Base-by-base conservation (phyloP, 306 rosid genomes). In the Corylus americana region DNA sequence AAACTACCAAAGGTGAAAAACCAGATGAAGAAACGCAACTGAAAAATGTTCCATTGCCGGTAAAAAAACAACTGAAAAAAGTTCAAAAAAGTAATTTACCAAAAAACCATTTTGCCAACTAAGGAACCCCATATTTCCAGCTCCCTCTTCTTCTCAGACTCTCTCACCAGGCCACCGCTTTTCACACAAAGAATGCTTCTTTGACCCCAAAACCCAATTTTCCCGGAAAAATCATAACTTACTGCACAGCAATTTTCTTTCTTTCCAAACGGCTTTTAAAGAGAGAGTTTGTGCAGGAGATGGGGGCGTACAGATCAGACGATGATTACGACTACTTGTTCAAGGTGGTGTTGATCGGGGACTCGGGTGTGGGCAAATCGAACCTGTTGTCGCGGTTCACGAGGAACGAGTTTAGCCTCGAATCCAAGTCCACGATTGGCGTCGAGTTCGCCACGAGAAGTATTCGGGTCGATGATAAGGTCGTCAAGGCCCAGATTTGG, bases 401-500 rank as follows among this genome's bases (percentile, higher is more conserved):
- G 48, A 90, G 71, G 74, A 91, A 92, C 72, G 97, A 92, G 78
- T 93, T 93, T 63, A 86, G 97, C 85, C 88, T 87, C 5, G 91
- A 89, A 85, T 91, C 96, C 2, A 91, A 89, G 79, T 93, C 97
- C 83, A 91, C 97, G 83, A 93, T 93, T 69, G 97, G 97, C 35
- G 97, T 92, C 63, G 97, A 93, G 74, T 93, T 93, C 81, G 97
- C 97, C 12, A 93, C 97, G 81, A 84, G 94, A 86, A 92, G 97
- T 86, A 89, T 91, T 78, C 83, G 72, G 58, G 97, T 92, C 0
- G 96, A 89, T 77, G 96, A 92, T 42, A 92, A 92, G 92, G 89
- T 92, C 54, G 82, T 92, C 80, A 92, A 92, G 88, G 96, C 97
- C 77, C 97, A 92, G 95, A 91, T 92, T 85, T 92, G 97, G 97